Base-by-base conservation (phyloP, 179 eudicot species). In the Heliamphora pulchella region DNA sequence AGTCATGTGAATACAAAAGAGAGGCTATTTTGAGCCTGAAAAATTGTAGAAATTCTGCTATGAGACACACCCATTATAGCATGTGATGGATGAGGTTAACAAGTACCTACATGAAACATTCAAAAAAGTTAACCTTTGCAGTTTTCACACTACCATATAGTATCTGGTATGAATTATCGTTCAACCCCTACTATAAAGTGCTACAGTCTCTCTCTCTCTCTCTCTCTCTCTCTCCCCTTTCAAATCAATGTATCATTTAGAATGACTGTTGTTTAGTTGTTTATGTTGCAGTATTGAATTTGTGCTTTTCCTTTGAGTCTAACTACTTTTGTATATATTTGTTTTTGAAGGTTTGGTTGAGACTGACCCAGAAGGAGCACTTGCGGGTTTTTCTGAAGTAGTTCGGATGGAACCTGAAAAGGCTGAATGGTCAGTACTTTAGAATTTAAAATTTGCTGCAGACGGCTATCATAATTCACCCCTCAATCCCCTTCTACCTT, bases 301-400 rank as follows among this genome's bases (percentile, higher is more conserved):
- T 74, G 39, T 22, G 20, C 77, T 74, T 53, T 31, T 74, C 62
- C 63, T 53, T 74, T 31, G 50, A 15, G 64, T 61, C 15, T 47
- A 8, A 61, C 1, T 59, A 8, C 1, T 47, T 81, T 31, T 74
- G 9, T 58, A 3, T 18, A 46, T 79, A 41, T 79, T 70, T 9
- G 31, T 76, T 43, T 79, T 14, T 8, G 59, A 84, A 96, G 99
- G 98, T 79, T 71, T 94, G 90, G 93, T 92, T 82, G 99, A 96
- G 79, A 92, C 94, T 78, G 99, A 96, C 81, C 96, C 98, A n/a
- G 91, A 92, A 83, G 97, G 88, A 61, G 99, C 99, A 46, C 94
- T 96, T 81, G 86, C 89, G 67, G 99, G 99, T 74, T 96, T 96
- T 78, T 90, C 91, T 75, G 93, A 96, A 88, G 98, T 94, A 72